phyloP scores from a whole-genome alignment of 257 asterid genomes.

The Nicotiana sylvestris region DNA sequence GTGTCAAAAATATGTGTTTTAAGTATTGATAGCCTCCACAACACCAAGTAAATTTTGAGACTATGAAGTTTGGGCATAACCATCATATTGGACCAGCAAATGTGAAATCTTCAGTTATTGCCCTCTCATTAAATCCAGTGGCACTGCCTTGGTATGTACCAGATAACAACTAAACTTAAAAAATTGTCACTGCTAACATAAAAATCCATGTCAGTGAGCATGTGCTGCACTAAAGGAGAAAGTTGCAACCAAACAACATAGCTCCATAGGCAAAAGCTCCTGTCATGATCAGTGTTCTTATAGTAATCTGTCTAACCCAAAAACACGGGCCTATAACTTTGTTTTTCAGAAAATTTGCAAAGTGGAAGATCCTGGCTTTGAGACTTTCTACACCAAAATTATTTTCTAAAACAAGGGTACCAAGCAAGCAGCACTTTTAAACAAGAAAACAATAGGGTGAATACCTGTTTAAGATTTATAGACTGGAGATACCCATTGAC shows the following conservation, averaged over 20 bases:
- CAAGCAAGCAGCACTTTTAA: neutral
- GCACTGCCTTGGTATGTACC: neutral
- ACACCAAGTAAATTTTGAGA: neutral
- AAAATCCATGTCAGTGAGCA: neutral
- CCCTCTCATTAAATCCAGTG: neutral
- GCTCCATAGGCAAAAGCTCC: neutral
- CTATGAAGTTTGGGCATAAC: neutral
- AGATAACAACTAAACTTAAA: neutral
- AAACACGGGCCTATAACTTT: neutral
- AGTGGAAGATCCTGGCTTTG: neutral
- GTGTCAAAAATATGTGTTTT: neutral
- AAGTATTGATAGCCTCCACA: neutral
- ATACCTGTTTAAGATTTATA: slow-evolving; percentile 79
- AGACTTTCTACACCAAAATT: neutral
- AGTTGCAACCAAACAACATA: neutral
- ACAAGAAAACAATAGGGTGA: neutral
- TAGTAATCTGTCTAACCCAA: neutral
- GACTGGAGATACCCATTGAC: slow-evolving; percentile 88
- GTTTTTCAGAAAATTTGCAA: neutral
- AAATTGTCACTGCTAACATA: too few relatives aligned
- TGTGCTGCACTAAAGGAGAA: neutral
- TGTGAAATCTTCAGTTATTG: neutral
- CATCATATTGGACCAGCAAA: neutral
- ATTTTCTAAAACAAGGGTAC: neutral
- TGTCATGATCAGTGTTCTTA: neutral